A percentile compares a stretch with the other conserved stretches of the same genome.
Conservation (phyloP, 495 filamentous ascomycete genomes). For the Rhizodiscina lignyota region DNA sequence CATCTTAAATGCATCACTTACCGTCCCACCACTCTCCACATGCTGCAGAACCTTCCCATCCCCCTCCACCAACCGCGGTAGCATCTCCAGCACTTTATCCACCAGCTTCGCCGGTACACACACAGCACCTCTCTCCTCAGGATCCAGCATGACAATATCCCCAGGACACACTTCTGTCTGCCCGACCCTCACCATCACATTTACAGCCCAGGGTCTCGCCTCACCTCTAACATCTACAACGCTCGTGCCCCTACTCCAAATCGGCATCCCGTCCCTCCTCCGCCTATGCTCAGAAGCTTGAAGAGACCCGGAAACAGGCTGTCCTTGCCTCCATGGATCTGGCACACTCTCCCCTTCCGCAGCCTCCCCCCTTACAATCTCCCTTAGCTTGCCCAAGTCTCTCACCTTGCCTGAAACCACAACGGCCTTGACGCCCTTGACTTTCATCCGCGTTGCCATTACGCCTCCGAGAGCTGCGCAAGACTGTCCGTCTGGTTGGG, state of each 20-base stretch:
- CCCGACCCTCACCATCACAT: conserved; percentile 34
- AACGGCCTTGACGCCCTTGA: conserved; percentile 30
- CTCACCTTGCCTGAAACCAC: conserved; percentile 44
- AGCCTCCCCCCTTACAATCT: conserved; percentile 31
- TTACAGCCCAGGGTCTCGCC: conserved; percentile 35
- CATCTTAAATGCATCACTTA: conserved; percentile 38
- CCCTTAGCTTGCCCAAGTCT: conserved; percentile 38
- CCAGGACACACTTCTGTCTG: conserved; percentile 35
- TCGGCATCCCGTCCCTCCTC: too few relatives aligned
- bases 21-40: conserved; percentile 35
- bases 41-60: conserved; percentile 45
- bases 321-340: too few relatives aligned
- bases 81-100: conserved; percentile 16
- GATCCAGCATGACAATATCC: conserved; percentile 48
- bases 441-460: conserved; percentile 46
- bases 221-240: conserved; percentile 45
- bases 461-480: conserved; percentile 53
- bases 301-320: background rate
- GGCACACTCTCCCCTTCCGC: conserved; percentile 4
- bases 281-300: too few relatives aligned
- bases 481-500: conserved; percentile 39
- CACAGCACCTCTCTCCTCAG: conserved; percentile 38
- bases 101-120: conserved; percentile 34
- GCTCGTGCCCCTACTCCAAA: conserved; percentile 39
- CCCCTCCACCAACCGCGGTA: conserved; percentile 38